Base-by-base conservation (phyloP, 176 grass and related monocot species). In the Dendrocalamus sinicus region DNA sequence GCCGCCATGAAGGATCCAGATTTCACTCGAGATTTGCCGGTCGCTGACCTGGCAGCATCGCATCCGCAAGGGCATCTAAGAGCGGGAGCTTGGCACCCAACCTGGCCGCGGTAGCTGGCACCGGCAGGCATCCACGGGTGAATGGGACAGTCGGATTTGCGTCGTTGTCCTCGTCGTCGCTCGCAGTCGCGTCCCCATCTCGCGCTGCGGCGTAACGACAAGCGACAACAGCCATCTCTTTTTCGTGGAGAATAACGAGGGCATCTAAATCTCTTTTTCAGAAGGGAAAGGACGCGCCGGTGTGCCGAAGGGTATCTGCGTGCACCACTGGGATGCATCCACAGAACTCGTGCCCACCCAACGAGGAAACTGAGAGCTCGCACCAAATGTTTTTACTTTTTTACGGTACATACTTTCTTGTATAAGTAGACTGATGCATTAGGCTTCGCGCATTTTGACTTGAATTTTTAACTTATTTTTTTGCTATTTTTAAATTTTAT, bases 21-120 rank as follows among this genome's bases (percentile, higher is more conserved):
- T 74, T 80, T 74, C 67, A 44, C 50, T 5, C 13, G 48, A 24
- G 39, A 90, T 86, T 26, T 8, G 24, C 54, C 54, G 81, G 19
- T 19, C 17, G 84, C 67, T 91, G 80, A 84, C 80, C 3, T 91
- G 89, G 60, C 89, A 14, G 8, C 20, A 20, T 9, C 50, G 30
- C 75, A 83, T 90, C 84, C 59, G 6, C 74, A 12, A 43, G 80
- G 12, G 26, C 26, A 28, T 28, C 26, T 91, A 84, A 76, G 79
- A 9, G 51, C 12, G 16, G 44, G 77, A 14, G 30, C 0, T 1
- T 0, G 0, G 0, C 17, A 0, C 0, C 89, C 80, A 87, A 87
- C 75, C 17, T 5, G 28, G 3, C 0, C 0, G 6, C 69, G 89
- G 15, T 84, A 79, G 3, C 73, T 90, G 89, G 78, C 46, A 13